phyloP scores from a whole-genome alignment of 164 flowering plant species.

The Piper betle region DNA sequence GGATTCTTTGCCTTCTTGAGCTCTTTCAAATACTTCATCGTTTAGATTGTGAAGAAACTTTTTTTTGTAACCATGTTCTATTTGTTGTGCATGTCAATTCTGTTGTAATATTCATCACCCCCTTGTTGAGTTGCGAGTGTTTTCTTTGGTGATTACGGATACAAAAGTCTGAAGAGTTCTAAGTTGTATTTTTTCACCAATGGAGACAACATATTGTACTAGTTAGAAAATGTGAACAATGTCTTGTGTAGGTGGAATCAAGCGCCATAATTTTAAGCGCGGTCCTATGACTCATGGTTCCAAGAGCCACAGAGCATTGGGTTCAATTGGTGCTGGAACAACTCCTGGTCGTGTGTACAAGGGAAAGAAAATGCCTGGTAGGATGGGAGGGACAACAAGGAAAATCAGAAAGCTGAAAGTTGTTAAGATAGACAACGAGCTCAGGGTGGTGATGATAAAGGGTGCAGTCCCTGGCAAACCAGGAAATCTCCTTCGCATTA shows the following conservation, averaged over 20 bases:
- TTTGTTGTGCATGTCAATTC: no score
- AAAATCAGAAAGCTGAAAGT: slow-evolving; percentile 82
- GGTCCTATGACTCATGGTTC: slow-evolving; percentile 97
- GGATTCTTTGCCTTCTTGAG: no score
- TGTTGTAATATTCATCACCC: no score
- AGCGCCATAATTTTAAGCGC: slow-evolving; percentile 68
- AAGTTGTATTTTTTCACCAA: no score
- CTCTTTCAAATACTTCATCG: no score
- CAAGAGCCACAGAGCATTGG: slow-evolving; percentile 82
- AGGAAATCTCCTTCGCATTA: slow-evolving; percentile 83
- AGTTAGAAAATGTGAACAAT: not conserved
- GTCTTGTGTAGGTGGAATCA: slow-evolving; percentile 68
- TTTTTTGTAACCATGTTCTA: no score
- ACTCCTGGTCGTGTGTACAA: slow-evolving; percentile 86
- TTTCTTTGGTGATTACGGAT: no score
- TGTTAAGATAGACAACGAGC: slow-evolving; percentile 74
- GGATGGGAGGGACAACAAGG: slow-evolving; percentile 86
- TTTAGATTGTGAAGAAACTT: no score
- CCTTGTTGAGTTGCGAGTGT: no score
- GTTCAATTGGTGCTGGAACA: slow-evolving; percentile 97
- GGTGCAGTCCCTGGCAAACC: slow-evolving; percentile 99
- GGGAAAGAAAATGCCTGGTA: slow-evolving; percentile 99
- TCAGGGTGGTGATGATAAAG: slow-evolving; percentile 74
- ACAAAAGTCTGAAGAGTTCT: no score
- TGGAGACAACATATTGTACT: not conserved